Evolutionary conservation across 306 rosid species (phyloP), one percentile per base, ranked within the genome.

Genomic region (Cicer bijugum): DNA sequence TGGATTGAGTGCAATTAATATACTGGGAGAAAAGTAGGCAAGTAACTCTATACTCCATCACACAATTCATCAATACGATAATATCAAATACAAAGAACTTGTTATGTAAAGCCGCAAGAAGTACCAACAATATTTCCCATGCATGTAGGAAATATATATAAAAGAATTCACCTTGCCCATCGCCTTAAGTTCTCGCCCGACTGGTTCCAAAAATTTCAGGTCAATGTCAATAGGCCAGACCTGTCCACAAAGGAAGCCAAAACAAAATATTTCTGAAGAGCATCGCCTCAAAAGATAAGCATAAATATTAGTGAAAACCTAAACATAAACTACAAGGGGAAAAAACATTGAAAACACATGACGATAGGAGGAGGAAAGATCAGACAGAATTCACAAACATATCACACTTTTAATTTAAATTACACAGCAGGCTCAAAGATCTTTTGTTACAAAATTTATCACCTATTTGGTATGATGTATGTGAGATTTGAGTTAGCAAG

Each of bases 131-230:
- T 42, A n/a, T 45, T n/a, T 4, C 8, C 68, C 44, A 39, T 9
- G 71, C 57, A 81, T 12, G 71, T 46, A 19, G 52, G 35, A 57
- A 17, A 74, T 8, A 37, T 38, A 71, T 15, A 59, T 23, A 72
- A 75, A 40, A 16, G 20, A 33, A 62, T 55, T 79, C 57, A 94
- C 98, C 97, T 91, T 94, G 65, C 97, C 98, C 60, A 94, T 86
- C 44, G 74, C 8, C 86, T 89, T 91, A 68, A 94, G 96, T 81
- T 94, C 98, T 73, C 90, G 81, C 39, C 92, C 94, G 76, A 94
- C 92, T 0, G 98, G 98, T 87, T 94, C 96, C 84, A 94, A 44
- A 76, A 94, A 79, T 58, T 89, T 87, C 74, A 94, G 77, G 84
- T 94, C 72, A 37, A 91, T 83, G 14, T 44, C 76, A 12, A 94